Base-by-base conservation (phyloP, 31 red algal genomes). In the Odonthalia washingtoniensis region DNA sequence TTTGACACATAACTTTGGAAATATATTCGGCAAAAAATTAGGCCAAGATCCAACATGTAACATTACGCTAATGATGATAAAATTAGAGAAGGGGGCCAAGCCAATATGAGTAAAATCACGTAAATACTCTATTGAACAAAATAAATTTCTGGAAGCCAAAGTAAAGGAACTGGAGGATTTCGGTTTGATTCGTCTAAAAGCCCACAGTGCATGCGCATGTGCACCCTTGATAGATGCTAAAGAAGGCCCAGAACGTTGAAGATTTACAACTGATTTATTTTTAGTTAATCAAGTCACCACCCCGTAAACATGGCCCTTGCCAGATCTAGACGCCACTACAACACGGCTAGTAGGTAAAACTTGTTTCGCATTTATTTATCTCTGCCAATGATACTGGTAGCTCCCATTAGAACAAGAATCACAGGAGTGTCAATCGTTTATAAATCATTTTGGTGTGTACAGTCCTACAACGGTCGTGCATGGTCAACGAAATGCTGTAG, bases 391-490 rank as follows among this genome's bases (percentile, higher is more conserved):
- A 57, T 57, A 57, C 49, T 57, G 49, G 49, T 21, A 57, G 49
- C 21, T 57, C 21, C 49, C 49, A 21, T 21, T 57, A 14, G 49
- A 14, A 9, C 9, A 57, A 21, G 49, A 57, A 9, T 57, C 49
- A 44, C 26, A 37, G 57, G 74, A 86, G 16, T 77, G 30, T 40
- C 74, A 77, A 77, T 77, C 74, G 18, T 77, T 77, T 40, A 18
- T 14, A 17, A 77, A 18, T 44, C 74, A 6, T 6, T 77, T 77
- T 44, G 38, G 74, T 44, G 32, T 77, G 5, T 77, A 44, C 74
- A 44, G 14, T 5, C 74, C 40, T 17, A 44, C 30, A 26, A 37
- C 32, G 27, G 74, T 77, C 12, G 32, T 44, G 18, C 74, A 77
- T 39, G 32, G 74, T 45, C 36, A 43, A 30, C 12, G 17, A 32